Percentiles rank a stretch among this genome's conserved stretches.
Conservation (phyloP, 495 filamentous ascomycete species). For the Pseudomonodictys pantanalensis region DNA sequence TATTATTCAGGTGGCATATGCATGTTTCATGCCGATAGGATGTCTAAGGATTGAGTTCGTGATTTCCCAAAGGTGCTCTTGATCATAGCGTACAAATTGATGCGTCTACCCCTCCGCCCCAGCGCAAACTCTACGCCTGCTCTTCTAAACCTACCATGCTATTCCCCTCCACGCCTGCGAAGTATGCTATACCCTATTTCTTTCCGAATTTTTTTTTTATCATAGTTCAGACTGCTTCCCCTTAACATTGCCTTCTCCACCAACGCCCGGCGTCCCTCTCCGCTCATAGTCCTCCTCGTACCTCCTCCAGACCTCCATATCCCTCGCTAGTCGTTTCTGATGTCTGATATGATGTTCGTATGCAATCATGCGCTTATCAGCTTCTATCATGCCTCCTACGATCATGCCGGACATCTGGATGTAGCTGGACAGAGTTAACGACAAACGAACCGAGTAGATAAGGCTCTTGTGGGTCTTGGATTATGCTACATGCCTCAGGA, state of each 20-base stretch:
- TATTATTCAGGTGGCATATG: no score
- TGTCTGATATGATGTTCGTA: slow-evolving; percentile 64
- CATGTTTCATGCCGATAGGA: no score
- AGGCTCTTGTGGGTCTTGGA: not conserved
- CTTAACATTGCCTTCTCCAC: slow-evolving; percentile 31
- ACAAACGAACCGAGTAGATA: not conserved
- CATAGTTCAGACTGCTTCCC: slow-evolving; percentile 18
- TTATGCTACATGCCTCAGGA: not conserved
- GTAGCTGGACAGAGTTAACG: slow-evolving; percentile 50
- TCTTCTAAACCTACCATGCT: not conserved
- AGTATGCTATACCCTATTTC: not conserved
- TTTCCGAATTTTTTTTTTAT: not conserved
- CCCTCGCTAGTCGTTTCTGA: slow-evolving; percentile 58
- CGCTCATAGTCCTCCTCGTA: slow-evolving; percentile 42
- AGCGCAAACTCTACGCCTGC: no score
- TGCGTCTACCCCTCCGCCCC: not conserved
- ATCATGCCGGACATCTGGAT: slow-evolving; percentile 88
- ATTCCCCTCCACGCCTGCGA: not conserved
- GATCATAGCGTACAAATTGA: not conserved
- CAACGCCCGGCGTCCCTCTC: slow-evolving; percentile 34
- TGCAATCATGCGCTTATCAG: slow-evolving; percentile 68
- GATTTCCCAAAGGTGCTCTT: not conserved
- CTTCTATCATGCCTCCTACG: slow-evolving; percentile 77
- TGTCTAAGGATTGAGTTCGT: not conserved
- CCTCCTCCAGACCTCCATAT: slow-evolving; percentile 59